These are phyloP conservation scores for Drechslerella dactyloides DNA, from an alignment of 2,329 filamentous ascomycete genomes.

Conservation along the genomic window DNA sequence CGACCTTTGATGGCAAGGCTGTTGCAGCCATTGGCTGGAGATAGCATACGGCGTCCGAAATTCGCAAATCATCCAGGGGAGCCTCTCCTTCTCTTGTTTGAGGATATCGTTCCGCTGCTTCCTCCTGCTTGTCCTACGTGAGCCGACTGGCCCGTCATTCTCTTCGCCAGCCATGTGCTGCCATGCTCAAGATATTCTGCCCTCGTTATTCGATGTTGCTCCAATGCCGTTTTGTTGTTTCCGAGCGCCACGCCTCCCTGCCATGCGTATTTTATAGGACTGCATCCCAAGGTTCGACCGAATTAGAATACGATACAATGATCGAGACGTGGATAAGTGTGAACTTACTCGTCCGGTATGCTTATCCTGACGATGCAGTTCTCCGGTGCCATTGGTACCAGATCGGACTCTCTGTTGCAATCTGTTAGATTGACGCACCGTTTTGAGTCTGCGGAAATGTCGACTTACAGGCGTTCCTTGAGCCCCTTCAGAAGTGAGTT, in stretches of 20 bases:
- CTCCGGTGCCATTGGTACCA: conserved; percentile 73
- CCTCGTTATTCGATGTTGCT: conserved; percentile 76
- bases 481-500: conserved; percentile 82
- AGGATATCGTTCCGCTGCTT: conserved; percentile 9
- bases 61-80: conserved; percentile 30
- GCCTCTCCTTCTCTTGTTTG: conserved; percentile 38
- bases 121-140: conserved; percentile 12
- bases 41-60: neutral
- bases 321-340: conserved; percentile 14
- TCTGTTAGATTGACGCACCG: neutral
- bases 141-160: conserved; percentile 64
- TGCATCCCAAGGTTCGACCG: conserved; percentile 50
- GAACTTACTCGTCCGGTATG: conserved; percentile 67
- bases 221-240: conserved; percentile 68
- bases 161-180: conserved; percentile 73
- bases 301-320: conserved; percentile 16
- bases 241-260: conserved; percentile 80
- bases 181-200: conserved; percentile 91
- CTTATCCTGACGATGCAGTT: conserved; percentile 79
- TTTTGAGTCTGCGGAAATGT: neutral
- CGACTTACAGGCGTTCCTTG: conserved; percentile 71
- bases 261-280: conserved; percentile 82
- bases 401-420: conserved; percentile 65
- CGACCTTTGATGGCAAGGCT: too few species aligned
- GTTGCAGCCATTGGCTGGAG: too few species aligned